Percentiles rank a stretch among this genome's conserved stretches.
These are phyloP conservation scores for Thuidium tamariscinum DNA, from an alignment of 225 moss, liverwort and hornwort species.

Conservation along the genomic window DNA sequence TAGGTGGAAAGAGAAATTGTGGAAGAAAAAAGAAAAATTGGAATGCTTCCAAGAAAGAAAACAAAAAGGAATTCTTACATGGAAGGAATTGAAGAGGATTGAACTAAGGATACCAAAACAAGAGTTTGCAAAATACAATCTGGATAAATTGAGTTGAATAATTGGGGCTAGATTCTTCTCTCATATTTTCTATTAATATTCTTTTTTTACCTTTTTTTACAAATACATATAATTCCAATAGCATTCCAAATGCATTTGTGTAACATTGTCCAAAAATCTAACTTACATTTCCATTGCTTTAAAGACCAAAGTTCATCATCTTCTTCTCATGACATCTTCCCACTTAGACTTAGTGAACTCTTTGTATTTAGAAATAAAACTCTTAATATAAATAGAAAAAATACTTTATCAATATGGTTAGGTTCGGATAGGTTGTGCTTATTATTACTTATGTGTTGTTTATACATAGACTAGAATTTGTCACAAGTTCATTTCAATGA, in stretches of 20 bases:
- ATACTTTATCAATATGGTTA: not conserved
- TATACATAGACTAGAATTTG: not conserved
- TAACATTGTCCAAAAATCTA: no score
- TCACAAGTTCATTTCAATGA: not conserved
- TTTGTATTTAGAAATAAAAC: not conserved
- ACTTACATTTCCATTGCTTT: no score
- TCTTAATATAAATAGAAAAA: rapidly evolving
- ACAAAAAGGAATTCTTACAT: rapidly evolving
- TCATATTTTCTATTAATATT: no score
- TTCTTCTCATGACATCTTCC: no score
- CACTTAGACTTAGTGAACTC: rapidly evolving
- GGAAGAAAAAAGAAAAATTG: not conserved
- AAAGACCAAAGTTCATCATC: no score
- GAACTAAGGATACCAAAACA: rapidly evolving
- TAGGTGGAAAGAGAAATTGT: rapidly evolving
- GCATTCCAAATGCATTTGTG: no score
- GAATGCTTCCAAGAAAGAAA: not conserved
- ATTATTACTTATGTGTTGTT: not conserved
- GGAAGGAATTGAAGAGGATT: rapidly evolving
- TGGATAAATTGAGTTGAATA: no score
- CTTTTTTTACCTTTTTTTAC: no score
- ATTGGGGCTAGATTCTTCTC: no score
- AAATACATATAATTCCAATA: no score
- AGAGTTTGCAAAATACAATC: rapidly evolving
- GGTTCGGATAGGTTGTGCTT: not conserved